Evolutionary conservation across 2,329 filamentous ascomycete genomes (phyloP).

Genomic region (Colletotrichum euphorbiae): DNA sequence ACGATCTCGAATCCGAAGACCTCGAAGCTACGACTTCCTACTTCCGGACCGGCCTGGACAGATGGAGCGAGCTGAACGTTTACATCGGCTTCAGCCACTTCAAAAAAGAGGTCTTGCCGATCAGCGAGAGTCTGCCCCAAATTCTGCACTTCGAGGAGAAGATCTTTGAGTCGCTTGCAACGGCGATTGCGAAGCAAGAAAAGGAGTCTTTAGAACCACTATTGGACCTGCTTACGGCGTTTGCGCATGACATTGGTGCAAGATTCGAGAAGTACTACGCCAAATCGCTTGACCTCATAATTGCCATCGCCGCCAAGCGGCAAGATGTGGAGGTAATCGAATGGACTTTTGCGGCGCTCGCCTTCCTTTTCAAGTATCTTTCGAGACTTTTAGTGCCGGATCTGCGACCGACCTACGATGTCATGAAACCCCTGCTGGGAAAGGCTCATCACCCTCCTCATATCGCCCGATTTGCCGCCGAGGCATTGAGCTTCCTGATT

Average conservation of each 20-base stretch:
- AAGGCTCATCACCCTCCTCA: constrained; percentile 85
- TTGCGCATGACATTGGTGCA: constrained; percentile 91
- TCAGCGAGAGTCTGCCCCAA: constrained; percentile 91
- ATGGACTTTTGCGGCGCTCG: constrained; percentile 94
- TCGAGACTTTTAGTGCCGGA: constrained; percentile 88
- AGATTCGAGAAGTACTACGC: constrained; percentile 91
- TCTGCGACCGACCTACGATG: constrained; percentile 83
- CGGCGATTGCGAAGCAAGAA: constrained; percentile 82
- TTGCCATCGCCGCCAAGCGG: constrained; percentile 80
- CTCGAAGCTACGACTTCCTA: constrained; percentile 84
- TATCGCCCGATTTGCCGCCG: constrained; percentile 91
- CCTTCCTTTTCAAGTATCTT: constrained; percentile 97
- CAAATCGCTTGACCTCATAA: constrained; percentile 78
- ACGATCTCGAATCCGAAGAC: constrained; percentile 85
- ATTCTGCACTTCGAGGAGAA: constrained; percentile 90
- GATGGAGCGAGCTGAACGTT: constrained; percentile 93
- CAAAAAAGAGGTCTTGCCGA: constrained; percentile 76
- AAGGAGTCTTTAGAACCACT: constrained; percentile 86
- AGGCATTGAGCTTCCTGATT: constrained; percentile 93
- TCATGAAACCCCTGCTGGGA: constrained; percentile 86
- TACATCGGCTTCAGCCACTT: constrained; percentile 85
- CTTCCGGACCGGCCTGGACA: constrained; percentile 83
- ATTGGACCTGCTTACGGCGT: constrained; percentile 87
- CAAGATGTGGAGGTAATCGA: constrained; percentile 91
- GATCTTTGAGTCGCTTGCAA: constrained; percentile 82